Conservation (phyloP, 306 rosid species). For the Psophocarpus tetragonolobus region DNA sequence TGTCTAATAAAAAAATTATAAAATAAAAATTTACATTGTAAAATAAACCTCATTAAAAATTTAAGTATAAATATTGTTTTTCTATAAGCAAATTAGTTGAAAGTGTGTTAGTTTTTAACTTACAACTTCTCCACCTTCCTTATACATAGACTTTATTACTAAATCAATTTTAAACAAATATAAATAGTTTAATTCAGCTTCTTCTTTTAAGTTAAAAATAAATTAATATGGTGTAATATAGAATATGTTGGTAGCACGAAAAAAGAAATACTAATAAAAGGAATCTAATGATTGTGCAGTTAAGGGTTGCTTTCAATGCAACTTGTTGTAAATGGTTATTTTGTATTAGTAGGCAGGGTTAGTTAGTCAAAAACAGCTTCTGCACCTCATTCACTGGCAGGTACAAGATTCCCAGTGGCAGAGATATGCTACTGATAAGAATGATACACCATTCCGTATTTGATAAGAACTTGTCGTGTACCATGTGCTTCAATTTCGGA, state of each 20-base stretch:
- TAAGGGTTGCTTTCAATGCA: slow-evolving; percentile 44
- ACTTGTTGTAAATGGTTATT: slow-evolving; percentile 33
- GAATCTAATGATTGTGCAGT: slow-evolving; percentile 35
- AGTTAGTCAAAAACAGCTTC: slow-evolving; percentile 51
- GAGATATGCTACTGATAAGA: slow-evolving; percentile 41
- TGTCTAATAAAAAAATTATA: not conserved
- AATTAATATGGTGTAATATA: too few species aligned
- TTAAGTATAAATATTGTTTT: too few species aligned
- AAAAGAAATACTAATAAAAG: too few species aligned
- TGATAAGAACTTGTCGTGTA: slow-evolving; percentile 41
- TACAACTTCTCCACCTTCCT: too few species aligned
- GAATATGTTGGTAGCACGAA: too few species aligned
- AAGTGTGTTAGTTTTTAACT: too few species aligned
- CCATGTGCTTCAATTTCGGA: slow-evolving; percentile 48
- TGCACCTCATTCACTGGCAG: slow-evolving; percentile 24
- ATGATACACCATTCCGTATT: slow-evolving; percentile 27
- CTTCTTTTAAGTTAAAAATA: too few species aligned
- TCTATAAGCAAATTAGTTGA: too few species aligned
- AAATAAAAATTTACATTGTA: not conserved
- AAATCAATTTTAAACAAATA: too few species aligned
- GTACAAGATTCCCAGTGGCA: slow-evolving; percentile 41
- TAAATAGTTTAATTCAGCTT: too few species aligned
- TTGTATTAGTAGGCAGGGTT: not conserved
- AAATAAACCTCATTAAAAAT: too few species aligned
- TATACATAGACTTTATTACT: too few species aligned